Base-by-base conservation (phyloP, 2,329 filamentous ascomycete species). In the Phaeosphaeria sp. region DNA sequence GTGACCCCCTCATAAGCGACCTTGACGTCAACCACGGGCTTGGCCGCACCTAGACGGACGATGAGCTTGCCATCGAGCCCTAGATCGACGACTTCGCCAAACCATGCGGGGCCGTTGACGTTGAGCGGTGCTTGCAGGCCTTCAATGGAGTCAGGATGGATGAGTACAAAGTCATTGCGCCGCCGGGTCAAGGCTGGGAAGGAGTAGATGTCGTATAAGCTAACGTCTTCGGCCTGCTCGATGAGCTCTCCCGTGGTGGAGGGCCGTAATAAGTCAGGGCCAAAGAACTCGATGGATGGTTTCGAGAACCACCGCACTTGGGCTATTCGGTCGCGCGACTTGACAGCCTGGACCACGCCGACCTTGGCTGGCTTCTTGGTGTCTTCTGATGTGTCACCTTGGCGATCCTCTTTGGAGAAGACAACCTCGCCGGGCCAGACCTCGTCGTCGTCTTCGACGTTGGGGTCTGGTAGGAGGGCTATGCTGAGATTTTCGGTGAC, bases 391-490 rank as follows among this genome's bases (percentile, higher is more conserved):
- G 65, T 55, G n/a, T 64, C 51, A 0, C 56, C 33, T 13, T 64
- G 46, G 27, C 64, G 60, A 42, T 68, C 63, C 52, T 84, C 81
- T 54, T 81, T 80, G 18, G 81, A 79, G 57, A 79, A 78, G 15
- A 85, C 78, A 30, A 87, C 77, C 62, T 87, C 83, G 9, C 85
- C 84, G 3, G 85, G 85, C 80, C 83, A 86, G 1, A 85, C 79
- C 50, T 80, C 78, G 55, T 87, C 84, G 53, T 85, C 80, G 47
- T 87, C 83, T 52, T 84, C 83, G 6, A 84, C 76, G 42, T 81
- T 81, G 1, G 77, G 71, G 52, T 85, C 83, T 1, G 82, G 82
- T 3, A 84, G 73, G 3, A 88, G 65, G 6, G 77, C 68, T 9
- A 77, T 79, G 43, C 81, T 80, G 13, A 70, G 52, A 42, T 85